Evolutionary conservation across 116 monocot species (phyloP), one percentile per base, ranked within the genome.

Genomic region (Cymodocea nodosa): DNA sequence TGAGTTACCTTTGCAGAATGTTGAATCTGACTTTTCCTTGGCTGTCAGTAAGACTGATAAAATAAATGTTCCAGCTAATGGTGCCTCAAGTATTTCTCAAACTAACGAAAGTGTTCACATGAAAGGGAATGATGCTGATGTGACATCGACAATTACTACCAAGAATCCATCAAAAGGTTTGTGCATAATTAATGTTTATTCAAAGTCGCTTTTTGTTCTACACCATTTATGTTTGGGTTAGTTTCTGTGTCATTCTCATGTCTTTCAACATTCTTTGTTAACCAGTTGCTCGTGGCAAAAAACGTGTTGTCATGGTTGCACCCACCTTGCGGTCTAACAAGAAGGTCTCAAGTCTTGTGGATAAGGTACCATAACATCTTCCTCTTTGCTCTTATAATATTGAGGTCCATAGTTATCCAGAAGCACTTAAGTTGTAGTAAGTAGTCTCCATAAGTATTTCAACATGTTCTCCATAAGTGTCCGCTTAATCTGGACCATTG

Each of bases 311-410:
- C 68, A 66, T 79, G 44, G 84, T 79, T 68, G 77, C 82, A 11
- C 25, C 88, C 22, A 73, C 75, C 51, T 69, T 88, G 62, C 81
- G 88, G 60, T 84, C 88, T 50, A 97, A 81, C 69, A 91, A 97
- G 80, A 97, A 85, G 71, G 94, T 97, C 63, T 83, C 88, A 2
- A 82, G 84, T 76, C 76, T 97, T 23, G 97, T 97, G 22, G 85
- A 88, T 60, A 97, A 97, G 97, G 97, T 91, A 80, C 20, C 39
- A 22, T 55, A 55, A 19, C 18, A 22, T 24, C 2, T 60, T 30
- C 16, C n/a, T 40, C 2, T 48, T 55, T 68, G 34, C 19, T 57
- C 23, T 35, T 15, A 3, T 25, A 56, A 56, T 5, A 23, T 56
- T 10, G 23, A 23, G 11, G 56, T 56, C 5, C 56, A 56, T 6